These are phyloP conservation scores for Colletotrichum nymphaeae DNA, from an alignment of 2,329 filamentous ascomycete species.

Conservation along the genomic window DNA sequence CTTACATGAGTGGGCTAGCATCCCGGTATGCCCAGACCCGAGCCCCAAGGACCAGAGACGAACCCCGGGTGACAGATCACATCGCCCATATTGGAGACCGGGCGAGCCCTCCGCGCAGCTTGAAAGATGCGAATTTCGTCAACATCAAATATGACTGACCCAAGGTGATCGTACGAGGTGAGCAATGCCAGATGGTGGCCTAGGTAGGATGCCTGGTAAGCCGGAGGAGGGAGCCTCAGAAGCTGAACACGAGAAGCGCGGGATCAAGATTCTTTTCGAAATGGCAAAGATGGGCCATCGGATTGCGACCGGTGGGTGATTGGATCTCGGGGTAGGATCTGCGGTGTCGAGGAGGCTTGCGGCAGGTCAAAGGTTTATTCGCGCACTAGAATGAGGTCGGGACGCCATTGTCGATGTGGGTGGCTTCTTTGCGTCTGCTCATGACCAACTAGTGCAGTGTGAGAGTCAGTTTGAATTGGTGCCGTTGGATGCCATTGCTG, in stretches of 20 bases:
- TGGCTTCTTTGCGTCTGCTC: slow-evolving; percentile 15
- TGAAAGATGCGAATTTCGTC: not conserved
- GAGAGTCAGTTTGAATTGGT: slow-evolving; percentile 19
- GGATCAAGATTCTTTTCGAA: not conserved
- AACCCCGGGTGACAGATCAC: slow-evolving; percentile 24
- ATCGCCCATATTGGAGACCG: not conserved
- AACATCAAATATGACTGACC: not conserved
- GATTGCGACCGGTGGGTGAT: not conserved
- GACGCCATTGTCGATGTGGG: slow-evolving; percentile 4
- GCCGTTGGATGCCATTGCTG: slow-evolving; percentile 14
- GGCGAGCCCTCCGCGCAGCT: not conserved
- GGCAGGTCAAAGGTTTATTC: slow-evolving; percentile 25
- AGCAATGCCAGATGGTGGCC: not conserved
- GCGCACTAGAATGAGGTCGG: slow-evolving; percentile 27
- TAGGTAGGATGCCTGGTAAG: not conserved
- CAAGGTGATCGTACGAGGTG: not conserved
- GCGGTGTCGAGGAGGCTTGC: slow-evolving; percentile 9
- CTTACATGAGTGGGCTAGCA: slow-evolving; percentile 25
- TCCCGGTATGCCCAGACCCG: slow-evolving; percentile 1
- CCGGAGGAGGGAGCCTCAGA: slow-evolving; percentile 1
- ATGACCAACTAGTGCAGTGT: slow-evolving; percentile 25
- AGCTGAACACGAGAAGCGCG: slow-evolving; percentile 7
- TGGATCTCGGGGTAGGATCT: slow-evolving; percentile 10
- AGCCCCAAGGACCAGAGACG: not conserved
- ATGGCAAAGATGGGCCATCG: not conserved